Evolutionary conservation across 2,329 filamentous ascomycete species (phyloP), one percentile per base, ranked within the genome.

Genomic region (Trichoderma lentiforme): DNA sequence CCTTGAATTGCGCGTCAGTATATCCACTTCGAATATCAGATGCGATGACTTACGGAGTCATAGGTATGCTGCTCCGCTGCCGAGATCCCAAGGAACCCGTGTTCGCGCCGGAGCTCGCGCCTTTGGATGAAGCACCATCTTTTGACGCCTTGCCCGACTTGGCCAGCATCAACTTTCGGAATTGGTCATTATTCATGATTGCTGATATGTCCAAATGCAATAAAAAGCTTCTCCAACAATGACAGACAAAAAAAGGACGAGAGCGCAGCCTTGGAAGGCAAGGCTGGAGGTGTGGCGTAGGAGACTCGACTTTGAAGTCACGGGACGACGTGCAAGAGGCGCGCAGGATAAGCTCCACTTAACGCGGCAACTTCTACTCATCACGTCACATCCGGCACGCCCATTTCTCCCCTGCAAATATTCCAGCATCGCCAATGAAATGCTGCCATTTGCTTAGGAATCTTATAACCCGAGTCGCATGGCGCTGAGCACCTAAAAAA

Each of bases 131-230:
- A 63, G 83, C 79, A 74, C 84, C 86, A 85, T 87, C 81, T 79
- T 81, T 82, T 73, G 80, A 71, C 34, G 81, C 73, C 73, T 84
- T 85, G 70, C 81, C 78, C 7, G 85, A 78, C 73, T 85, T 86
- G 53, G 81, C 81, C 60, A 90, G 85, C 26, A 97, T 82, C 7
- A 98, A 87, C 74, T 92, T 92, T 70, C 96, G 92, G 78, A 99
- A 99, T 78, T 98, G 93, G 57, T 94, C 90, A 86, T 98, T 98
- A 81, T 98, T 97, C 96, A 99, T 98, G 47, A 57, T 74, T 69
- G 63, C 70, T 65, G 28, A n/a, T n/a, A n/a, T 43, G 32, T 6
- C 21, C 51, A 47, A 6, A 36, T 5, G 21, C 24, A 24, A 58
- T 5, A 39, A 67, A 14, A 12, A 34, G 34, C 4, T 30, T 11